Evolutionary conservation across 805 yeast genomes (phyloP).

Genomic region (Monosporozyma siamensis): DNA sequence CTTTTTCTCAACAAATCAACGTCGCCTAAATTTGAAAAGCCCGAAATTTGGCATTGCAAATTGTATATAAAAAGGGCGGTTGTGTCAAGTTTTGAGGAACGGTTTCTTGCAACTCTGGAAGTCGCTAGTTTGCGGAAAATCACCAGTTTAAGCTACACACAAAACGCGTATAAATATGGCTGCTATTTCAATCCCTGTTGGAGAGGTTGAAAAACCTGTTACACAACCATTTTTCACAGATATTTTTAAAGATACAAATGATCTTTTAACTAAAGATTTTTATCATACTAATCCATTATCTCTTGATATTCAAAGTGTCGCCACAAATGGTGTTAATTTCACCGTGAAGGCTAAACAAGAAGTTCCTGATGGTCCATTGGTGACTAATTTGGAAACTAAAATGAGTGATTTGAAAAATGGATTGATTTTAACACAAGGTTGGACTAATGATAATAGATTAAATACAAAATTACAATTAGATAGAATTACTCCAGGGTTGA

Average conservation of each 20-base stretch:
- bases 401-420: constrained; percentile 89
- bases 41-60: too few species aligned
- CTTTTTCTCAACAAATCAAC: too few species aligned
- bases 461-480: constrained; percentile 88
- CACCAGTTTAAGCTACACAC: too few species aligned
- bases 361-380: constrained; percentile 66
- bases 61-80: too few species aligned
- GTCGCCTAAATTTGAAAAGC: too few species aligned
- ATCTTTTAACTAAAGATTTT: constrained; percentile 83
- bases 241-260: constrained; percentile 86
- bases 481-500: constrained; percentile 90
- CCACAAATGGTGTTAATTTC: constrained; percentile 95
- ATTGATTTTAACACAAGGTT: constrained; percentile 89
- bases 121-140: too few species aligned
- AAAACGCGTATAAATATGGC: too few species aligned
- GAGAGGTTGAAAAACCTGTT: constrained; percentile 39
- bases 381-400: constrained; percentile 86
- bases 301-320: constrained; percentile 81
- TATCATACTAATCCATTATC: constrained; percentile 84
- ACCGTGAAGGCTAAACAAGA: constrained; percentile 84
- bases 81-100: too few species aligned
- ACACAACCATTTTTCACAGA: constrained; percentile 83
- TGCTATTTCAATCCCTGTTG: background rate
- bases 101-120: too few species aligned
- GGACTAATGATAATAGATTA: constrained; percentile 84